Base-by-base conservation (phyloP, 208 protist species). In the Trypanosomatidae sp. region DNA sequence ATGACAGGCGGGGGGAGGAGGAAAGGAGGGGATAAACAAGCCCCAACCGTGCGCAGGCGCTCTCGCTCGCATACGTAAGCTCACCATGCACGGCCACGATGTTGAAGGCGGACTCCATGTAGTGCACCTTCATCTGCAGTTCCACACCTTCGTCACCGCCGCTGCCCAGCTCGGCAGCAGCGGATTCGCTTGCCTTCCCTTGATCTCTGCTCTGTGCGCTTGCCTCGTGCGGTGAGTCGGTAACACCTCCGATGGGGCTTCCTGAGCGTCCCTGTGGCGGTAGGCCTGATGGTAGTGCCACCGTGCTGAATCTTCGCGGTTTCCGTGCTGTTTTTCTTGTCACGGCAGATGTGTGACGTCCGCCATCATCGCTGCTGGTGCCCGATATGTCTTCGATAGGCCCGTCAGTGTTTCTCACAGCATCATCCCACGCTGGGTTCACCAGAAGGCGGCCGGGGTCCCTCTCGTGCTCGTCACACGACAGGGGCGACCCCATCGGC, bases 21-120 rank as follows among this genome's bases (percentile, higher is more conserved):
- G 55, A 62, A 39, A 47, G 53, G n/a, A 41, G 2, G 43, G 68
- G 52, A 28, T 22, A 39, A 1, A 22, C 43, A 28, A 72, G 52
- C 59, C 71, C 72, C 39, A 84, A 60, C 2, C 69, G 80, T 5
- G 9, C 25, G 12, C 75, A 77, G 9, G 69, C 80, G 19, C 56
- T 17, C 10, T 44, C 55, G 71, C 66, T 75, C 44, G 73, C 69
- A 66, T 76, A 86, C 58, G 39, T 53, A 0, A 86, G 43, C 15
- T 69, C 55, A 6, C 81, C 81, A 28, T 71, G 72, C 47, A 82
- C 77, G n/a, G 70, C 65, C 25, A 73, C 73, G 17, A 86, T 59
- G 43, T 74, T 77, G 53, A 82, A 86, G 58, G 81, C 76, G 3
- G 70, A 52, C 22, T 82, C 77, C n/a, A 81, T 55, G 53, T 70